Evolutionary conservation across 768 basidiomycete species (phyloP), one percentile per base, ranked within the genome.

Genomic region (Chalciporus chontae): DNA sequence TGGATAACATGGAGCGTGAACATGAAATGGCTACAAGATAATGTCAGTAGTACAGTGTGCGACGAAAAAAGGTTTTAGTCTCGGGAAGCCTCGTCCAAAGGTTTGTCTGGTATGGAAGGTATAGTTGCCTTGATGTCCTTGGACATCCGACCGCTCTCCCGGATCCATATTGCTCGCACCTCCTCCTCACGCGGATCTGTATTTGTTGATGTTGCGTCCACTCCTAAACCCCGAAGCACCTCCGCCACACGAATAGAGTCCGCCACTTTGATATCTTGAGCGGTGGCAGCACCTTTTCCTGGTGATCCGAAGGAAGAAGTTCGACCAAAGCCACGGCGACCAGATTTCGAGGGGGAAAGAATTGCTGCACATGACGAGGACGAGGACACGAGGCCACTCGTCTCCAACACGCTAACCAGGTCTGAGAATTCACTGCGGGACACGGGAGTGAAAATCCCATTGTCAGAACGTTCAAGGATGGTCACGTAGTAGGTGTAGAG

Each of bases 341-440:
- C 73, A 24, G 77, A 73, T 57, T 73, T 78, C 15, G 73, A 69
- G 0, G 78, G 72, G 8, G 76, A 70, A 4, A 69, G 53, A 18
- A 67, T 54, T 40, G 59, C 52, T 45, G 62, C 45, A 52, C 62
- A 47, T 64, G 70, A 10, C 69, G 3, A 77, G 55, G 43, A 57
- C n/a, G 54, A 55, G 0, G 74, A 71, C 8, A 86, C 68, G 7
- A 89, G 71, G 2, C 90, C 90, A 7, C 79, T 75, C 4, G 85
- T 87, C 67, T 93, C 90, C 32, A 93, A 69, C 42, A 91, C 70
- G 21, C 79, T 77, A 0, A 87, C 60, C 3, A 92, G 72, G 56
- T 93, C 90, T 0, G 75, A 71, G 55, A 93, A 90, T 58, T 91
- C 89, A 62, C 79, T 87, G 8, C 86, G 76, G 9, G 84, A 87